phyloP scores from a whole-genome alignment of 148 eudicot species.

The Silene latifolia region DNA sequence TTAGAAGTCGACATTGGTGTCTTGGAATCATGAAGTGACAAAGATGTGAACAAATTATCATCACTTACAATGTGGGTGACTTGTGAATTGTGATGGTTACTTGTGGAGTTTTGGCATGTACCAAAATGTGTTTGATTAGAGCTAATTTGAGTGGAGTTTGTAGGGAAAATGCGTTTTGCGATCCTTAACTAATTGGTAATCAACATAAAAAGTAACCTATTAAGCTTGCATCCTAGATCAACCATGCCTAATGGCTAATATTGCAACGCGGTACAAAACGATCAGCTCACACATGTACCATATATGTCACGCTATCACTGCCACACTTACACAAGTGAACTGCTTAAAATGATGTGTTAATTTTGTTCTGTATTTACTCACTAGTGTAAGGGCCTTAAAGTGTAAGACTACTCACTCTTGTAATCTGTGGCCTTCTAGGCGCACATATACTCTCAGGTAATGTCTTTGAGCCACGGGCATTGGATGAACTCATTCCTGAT shows the following conservation, averaged over 20 bases:
- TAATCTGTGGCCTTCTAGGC: constrained; percentile 39
- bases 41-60: not conserved
- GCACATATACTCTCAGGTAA: constrained; percentile 93
- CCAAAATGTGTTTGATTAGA: not conserved
- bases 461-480: constrained; percentile 95
- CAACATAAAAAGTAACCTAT: too few relatives aligned
- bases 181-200: too few relatives aligned
- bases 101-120: not conserved
- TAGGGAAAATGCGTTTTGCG: too few relatives aligned
- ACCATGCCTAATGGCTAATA: too few relatives aligned
- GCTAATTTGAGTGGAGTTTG: not conserved
- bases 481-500: constrained; percentile 85
- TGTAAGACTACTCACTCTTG: not conserved
- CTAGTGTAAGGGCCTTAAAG: not conserved
- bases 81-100: not conserved
- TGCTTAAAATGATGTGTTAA: not conserved
- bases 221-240: too few relatives aligned
- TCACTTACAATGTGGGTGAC: not conserved
- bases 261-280: too few relatives aligned
- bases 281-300: too few relatives aligned
- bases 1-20: too few relatives aligned
- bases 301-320: too few relatives aligned
- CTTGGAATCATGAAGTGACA: too few relatives aligned
- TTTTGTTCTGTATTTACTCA: not conserved
- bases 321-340: not conserved